Percentiles rank a stretch among this genome's conserved stretches.
Conservation (phyloP, 192 early-diverging fungal genomes). For the Gonapodya prolifera region DNA sequence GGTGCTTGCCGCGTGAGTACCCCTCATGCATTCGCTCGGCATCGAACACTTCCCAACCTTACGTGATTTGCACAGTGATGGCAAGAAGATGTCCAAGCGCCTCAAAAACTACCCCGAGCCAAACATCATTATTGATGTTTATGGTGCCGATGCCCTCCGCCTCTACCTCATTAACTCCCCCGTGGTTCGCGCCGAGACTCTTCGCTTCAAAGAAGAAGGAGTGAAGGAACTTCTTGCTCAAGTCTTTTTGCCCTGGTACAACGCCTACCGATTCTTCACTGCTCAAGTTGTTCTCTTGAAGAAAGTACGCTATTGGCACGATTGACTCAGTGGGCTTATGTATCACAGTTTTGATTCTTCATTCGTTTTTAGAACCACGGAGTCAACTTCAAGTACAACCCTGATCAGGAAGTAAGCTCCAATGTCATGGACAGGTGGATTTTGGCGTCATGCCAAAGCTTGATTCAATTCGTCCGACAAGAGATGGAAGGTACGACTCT, state of each 20-base stretch:
- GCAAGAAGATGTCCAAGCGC: constrained; percentile 98
- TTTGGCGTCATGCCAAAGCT: constrained; percentile 81
- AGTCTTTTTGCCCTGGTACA: constrained; percentile 98
- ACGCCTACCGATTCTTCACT: constrained; percentile 92
- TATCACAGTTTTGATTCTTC: neutral
- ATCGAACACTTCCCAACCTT: neutral
- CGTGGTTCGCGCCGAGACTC: constrained; percentile 87
- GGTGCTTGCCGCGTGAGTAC: constrained; percentile 64
- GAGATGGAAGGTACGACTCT: constrained; percentile 60
- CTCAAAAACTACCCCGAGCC: constrained; percentile 99
- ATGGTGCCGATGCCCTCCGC: constrained; percentile 87
- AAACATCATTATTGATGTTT: constrained; percentile 59
- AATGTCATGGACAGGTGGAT: constrained; percentile 97
- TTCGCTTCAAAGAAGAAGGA: constrained; percentile 93
- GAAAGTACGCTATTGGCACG: constrained; percentile 41
- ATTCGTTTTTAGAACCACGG: constrained; percentile 33
- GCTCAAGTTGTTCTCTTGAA: constrained; percentile 79
- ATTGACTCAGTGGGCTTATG: constrained; percentile 4
- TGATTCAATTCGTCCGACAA: constrained; percentile 82
- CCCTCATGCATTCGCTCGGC: neutral
- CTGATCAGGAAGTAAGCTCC: constrained; percentile 41
- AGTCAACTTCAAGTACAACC: constrained; percentile 71
- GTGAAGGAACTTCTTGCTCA: constrained; percentile 89
- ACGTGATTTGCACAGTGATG: constrained; percentile 49
- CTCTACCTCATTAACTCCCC: constrained; percentile 97